Evolutionary conservation across 2,329 filamentous ascomycete species (phyloP), one percentile per base, ranked within the genome.

Genomic region (Tolypocladium ophioglossoides): DNA sequence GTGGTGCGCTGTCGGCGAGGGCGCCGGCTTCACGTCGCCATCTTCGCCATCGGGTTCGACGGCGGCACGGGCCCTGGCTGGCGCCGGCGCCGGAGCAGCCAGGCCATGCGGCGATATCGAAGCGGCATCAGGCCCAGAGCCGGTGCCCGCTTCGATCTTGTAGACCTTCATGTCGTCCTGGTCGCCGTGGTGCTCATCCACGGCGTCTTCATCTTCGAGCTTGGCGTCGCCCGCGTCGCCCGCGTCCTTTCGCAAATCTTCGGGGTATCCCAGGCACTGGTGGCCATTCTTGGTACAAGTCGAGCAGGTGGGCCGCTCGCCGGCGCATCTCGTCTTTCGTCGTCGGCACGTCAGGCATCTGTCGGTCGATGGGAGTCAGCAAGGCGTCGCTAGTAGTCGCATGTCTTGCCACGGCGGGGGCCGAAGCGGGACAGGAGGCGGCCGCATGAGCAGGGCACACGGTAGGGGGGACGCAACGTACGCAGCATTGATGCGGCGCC

Each of bases 401-500:
- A 12, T 8, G 20, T 40, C 37, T 9, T 10, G 16, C 8, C 5
- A 30, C 11, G 8, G 27, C 27, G 27, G 27, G 3, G 27, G 27
- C n/a, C 39, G 39, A 2, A 16, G 39, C 40, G 40, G 37, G n/a
- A 20, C 8, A 38, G 51, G 37, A 39, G 34, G 6, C 38, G 8
- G n/a, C 12, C 32, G 12, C 32, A 32, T 27, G 47, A 27, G 16
- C 35, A 55, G 40, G 18, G 14, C 14, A 27, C 16, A 16, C 8
- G 41, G 22, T 14, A 12, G 39, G 5, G 1, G 32, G 16, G 40
- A 46, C 0, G 30, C 39, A 50, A 78, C 84, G 70, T 77, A 88
- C 82, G 88, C 88, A 64, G 87, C 85, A 71, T 85, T 89, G 64
- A 92, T 88, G 63, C 88, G 79, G 66, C 88, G 80, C 62, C 87